Percentiles rank a stretch among this genome's conserved stretches.
phyloP scores from a whole-genome alignment of 2,329 filamentous ascomycete genomes.

The Madurella mycetomatis region DNA sequence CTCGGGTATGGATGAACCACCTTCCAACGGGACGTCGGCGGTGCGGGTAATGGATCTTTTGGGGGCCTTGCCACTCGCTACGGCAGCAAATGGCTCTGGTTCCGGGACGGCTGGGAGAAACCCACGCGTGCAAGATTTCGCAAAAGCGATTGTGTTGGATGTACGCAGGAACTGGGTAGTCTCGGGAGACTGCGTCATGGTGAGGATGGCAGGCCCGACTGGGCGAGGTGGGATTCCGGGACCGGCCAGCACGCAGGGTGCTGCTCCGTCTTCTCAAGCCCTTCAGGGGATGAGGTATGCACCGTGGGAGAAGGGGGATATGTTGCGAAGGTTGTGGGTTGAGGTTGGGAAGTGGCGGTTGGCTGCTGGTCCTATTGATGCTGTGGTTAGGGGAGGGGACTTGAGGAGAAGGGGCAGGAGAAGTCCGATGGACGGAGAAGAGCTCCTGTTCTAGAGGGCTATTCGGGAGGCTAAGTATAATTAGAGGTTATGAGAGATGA shows the following conservation, averaged over 20 bases:
- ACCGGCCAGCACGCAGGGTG: constrained; percentile 8
- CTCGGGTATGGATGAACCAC: not conserved
- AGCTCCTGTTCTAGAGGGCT: constrained; percentile 6
- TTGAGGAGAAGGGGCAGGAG: not conserved
- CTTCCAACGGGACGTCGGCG: not conserved
- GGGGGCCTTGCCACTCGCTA: not conserved
- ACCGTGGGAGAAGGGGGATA: constrained; percentile 30
- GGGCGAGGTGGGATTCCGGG: constrained; percentile 3
- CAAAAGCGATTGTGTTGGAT: constrained; percentile 17
- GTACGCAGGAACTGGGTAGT: constrained; percentile 23
- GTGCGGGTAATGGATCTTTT: not conserved
- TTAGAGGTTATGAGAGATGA: constrained; percentile 1
- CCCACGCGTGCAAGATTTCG: constrained; percentile 17
- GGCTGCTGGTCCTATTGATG: not conserved
- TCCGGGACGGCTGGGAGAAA: not conserved
- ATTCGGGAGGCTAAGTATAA: not conserved
- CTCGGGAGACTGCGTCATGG: constrained; percentile 19
- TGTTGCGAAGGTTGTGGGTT: constrained; percentile 32
- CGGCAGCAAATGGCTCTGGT: not conserved
- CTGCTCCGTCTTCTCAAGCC: not conserved
- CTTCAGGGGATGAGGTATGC: constrained; percentile 22
- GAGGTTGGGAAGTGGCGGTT: constrained; percentile 33
- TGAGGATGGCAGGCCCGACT: constrained; percentile 17
- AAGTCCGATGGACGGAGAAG: not conserved
- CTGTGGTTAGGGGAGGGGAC: not conserved